A percentile compares a stretch with the other conserved stretches of the same genome.
Evolutionary conservation across 495 filamentous ascomycete genomes (phyloP).

Genomic region (Rhypophila decipiens): DNA sequence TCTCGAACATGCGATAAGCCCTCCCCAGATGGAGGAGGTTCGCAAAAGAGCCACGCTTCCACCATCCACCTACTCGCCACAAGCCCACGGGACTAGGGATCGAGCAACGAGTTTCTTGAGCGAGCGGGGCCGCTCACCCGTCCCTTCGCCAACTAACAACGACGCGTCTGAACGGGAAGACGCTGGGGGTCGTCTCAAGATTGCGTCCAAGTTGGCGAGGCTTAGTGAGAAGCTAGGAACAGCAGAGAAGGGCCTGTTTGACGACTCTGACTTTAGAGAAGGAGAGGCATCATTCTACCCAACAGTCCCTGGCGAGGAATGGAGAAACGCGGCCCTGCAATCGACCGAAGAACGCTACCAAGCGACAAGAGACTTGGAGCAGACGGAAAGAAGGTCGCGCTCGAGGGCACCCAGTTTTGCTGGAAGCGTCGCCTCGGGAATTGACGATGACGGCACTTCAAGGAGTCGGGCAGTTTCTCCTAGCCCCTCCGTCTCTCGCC

Average conservation of each 20-base stretch:
- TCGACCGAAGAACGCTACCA: constrained; percentile 32
- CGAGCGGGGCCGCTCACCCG: not conserved
- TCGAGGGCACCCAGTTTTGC: constrained; percentile 2
- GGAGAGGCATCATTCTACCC: constrained; percentile 42
- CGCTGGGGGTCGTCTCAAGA: constrained; percentile 30
- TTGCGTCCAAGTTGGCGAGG: constrained; percentile 30
- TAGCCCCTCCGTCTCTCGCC: not conserved
- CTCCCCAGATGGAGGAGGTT: too few relatives aligned
- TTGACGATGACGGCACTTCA: not conserved
- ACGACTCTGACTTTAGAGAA: constrained; percentile 40
- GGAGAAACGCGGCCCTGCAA: constrained; percentile 32
- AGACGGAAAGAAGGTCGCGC: constrained; percentile 1
- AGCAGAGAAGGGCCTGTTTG: constrained; percentile 33
- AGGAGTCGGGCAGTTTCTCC: not conserved
- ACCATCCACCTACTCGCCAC: too few relatives aligned
- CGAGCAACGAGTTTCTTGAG: not conserved
- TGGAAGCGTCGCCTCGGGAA: not conserved
- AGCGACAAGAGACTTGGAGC: too few relatives aligned
- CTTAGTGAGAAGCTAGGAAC: constrained; percentile 34
- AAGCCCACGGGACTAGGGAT: too few relatives aligned
- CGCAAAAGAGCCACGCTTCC: too few relatives aligned
- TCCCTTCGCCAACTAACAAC: constrained; percentile 1
- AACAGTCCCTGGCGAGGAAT: constrained; percentile 42
- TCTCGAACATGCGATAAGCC: too few relatives aligned
- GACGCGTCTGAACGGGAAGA: constrained; percentile 1